Evolutionary conservation across 2,329 filamentous ascomycete genomes (phyloP).

Genomic region (Colletotrichum sp.): DNA sequence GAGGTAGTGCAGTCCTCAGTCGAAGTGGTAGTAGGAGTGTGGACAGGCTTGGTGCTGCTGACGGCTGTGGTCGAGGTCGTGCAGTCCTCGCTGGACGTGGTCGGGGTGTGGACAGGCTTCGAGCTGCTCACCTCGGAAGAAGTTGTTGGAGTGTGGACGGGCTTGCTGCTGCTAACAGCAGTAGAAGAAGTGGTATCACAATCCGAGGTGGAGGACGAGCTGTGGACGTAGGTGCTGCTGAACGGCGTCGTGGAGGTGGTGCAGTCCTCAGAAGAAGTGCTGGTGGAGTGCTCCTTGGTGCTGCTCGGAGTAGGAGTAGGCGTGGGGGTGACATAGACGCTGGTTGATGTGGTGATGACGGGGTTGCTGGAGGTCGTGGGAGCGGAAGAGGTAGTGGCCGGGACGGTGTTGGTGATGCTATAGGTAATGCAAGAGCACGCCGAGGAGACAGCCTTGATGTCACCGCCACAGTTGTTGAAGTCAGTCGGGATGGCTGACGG

Average conservation of each 20-base stretch:
- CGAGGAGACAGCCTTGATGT: constrained; percentile 29
- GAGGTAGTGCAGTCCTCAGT: not conserved
- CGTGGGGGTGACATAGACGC: not conserved
- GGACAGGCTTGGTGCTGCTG: not conserved
- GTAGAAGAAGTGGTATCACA: not conserved
- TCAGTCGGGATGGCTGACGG: constrained; percentile 31
- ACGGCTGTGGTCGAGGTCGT: not conserved
- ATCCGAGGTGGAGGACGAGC: not conserved
- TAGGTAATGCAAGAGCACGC: constrained; percentile 44
- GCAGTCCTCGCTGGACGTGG: not conserved
- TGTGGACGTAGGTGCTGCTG: not conserved
- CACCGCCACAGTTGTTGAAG: constrained; percentile 32
- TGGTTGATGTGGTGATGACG: not conserved
- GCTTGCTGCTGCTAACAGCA: not conserved
- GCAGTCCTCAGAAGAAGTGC: not conserved
- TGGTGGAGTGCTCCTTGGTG: not conserved
- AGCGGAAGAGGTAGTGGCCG: not conserved
- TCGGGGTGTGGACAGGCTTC: not conserved
- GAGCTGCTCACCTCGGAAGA: not conserved
- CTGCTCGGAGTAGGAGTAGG: not conserved
- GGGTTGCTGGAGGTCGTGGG: not conserved
- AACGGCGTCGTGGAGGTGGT: not conserved
- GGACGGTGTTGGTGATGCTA: constrained; percentile 6
- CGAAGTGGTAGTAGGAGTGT: not conserved
- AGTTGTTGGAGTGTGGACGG: not conserved